Base-by-base conservation (phyloP, 2,329 filamentous ascomycete species). In the Arthrobotrys musiformis region DNA sequence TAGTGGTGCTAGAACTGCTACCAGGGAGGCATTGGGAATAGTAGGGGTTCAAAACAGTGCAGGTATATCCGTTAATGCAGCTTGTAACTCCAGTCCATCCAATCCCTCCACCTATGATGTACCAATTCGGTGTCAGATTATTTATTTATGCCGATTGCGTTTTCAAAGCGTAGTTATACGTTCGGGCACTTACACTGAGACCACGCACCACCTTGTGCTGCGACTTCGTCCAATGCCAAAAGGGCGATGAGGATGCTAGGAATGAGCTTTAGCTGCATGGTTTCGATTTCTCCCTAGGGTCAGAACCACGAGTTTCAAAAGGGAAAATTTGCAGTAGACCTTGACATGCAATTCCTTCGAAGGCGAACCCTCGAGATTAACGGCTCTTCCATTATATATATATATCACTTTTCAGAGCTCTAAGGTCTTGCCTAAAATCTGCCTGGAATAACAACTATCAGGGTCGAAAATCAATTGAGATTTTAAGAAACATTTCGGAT, bases 31-130 rank as follows among this genome's bases (percentile, higher is more conserved):
- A 82, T 78, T 81, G 79, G 28, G 70, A 79, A 26, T 81, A 79
- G 63, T 79, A 81, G 7, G 64, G 46, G 58, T 79, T 80, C 22
- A 50, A 17, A 22, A 78, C 66, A 2, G 52, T 64, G 66, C 80
- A 81, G 28, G 58, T 42, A 17, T 64, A 79, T 15, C 78, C 74
- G 15, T 76, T 46, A 26, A 73, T 70, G 58, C 79, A 81, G 15
- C 63, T 70, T 15, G 78, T 81, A 6, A 61, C 42, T 2, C 79
- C 79, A 64, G 52, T 60, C 48, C 69, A 77, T 33, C 79, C 78
- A 56, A 75, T 70, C 11, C 82, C 82, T 60, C 81, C 81, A 60
- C 82, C 81, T 82, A 50, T 62, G 52, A 11, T 5, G 26, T 11
- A n/a, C 13, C n/a, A 56, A 35, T 61, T 44, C 22, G 3, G 2